Evolutionary conservation across 345 rosid genomes (phyloP).

Genomic region (Xanthoceras sorbifolium): DNA sequence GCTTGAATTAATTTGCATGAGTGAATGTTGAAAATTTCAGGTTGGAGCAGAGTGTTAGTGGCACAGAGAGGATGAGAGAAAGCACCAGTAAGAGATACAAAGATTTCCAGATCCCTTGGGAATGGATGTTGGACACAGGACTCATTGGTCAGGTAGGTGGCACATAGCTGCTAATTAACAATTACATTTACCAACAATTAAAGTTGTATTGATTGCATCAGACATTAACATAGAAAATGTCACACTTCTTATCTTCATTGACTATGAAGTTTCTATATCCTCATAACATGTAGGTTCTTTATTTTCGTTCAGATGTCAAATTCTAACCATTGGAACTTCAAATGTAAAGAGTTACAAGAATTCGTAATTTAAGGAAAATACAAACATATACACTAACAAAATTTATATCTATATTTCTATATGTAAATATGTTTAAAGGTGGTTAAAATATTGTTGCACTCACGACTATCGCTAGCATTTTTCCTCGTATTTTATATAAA

Average conservation of each 20-base stretch:
- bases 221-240: background rate
- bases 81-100: conserved; percentile 65
- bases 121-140: conserved; percentile 85
- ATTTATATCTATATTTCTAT: too few species aligned
- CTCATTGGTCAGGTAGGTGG: conserved; percentile 79
- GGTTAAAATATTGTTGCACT: too few species aligned
- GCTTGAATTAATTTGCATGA: conserved; percentile 28
- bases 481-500: too few species aligned
- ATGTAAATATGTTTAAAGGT: too few species aligned
- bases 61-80: conserved; percentile 65
- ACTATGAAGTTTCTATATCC: too few species aligned
- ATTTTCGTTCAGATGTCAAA: too few species aligned
- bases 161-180: conserved; percentile 25
- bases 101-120: conserved; percentile 89
- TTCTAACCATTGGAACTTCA: too few species aligned
- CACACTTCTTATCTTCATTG: background rate
- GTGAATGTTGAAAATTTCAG: conserved; percentile 43
- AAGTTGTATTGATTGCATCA: background rate
- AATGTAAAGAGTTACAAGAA: too few species aligned
- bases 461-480: too few species aligned
- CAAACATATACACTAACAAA: too few species aligned
- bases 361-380: too few species aligned
- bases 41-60: conserved; percentile 70
- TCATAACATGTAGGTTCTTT: too few species aligned
- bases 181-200: conserved; percentile 4